A percentile compares a stretch with the other conserved stretches of the same genome.
Conservation (phyloP, 306 rosid species). For the Urtica urens region DNA sequence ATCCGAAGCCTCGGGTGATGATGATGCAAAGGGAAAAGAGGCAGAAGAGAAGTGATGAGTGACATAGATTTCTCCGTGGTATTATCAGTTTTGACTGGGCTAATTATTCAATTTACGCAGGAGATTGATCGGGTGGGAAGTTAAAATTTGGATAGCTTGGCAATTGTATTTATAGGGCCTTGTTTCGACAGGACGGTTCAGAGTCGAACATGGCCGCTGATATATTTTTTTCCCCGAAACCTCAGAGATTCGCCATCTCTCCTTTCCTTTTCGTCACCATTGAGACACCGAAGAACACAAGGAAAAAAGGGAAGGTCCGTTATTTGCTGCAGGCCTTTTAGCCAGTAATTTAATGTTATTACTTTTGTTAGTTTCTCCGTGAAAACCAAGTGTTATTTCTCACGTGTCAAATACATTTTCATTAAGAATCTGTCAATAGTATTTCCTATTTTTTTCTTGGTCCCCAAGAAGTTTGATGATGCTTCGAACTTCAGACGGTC, state of each 20-base stretch:
- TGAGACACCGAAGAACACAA: background rate
- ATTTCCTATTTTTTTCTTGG: background rate
- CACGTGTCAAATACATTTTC: constrained; percentile 15
- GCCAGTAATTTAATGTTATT: constrained; percentile 11
- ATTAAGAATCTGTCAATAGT: constrained; percentile 21
- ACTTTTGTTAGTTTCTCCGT: constrained; percentile 13
- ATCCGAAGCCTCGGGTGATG: constrained; percentile 17
- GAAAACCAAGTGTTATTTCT: constrained; percentile 9
- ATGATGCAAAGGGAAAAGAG: constrained; percentile 24
- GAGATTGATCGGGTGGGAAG: constrained; percentile 59
- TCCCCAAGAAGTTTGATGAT: background rate
- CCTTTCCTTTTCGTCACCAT: background rate
- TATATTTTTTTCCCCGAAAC: constrained; percentile 54
- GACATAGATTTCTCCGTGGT: constrained; percentile 46
- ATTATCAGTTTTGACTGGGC: constrained; percentile 37
- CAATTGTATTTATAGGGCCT: constrained; percentile 35
- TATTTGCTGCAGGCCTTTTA: constrained; percentile 16
- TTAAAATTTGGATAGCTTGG: constrained; percentile 31
- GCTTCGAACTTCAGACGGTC: constrained; percentile 14
- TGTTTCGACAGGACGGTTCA: constrained; percentile 25
- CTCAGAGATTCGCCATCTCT: constrained; percentile 6
- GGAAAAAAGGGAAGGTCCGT: constrained; percentile 7
- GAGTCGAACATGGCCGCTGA: constrained; percentile 37
- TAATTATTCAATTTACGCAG: constrained; percentile 28
- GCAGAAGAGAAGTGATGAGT: constrained; percentile 42